Base-by-base conservation (phyloP, 2,329 filamentous ascomycete genomes). In the Sporothrix brasiliensis region DNA sequence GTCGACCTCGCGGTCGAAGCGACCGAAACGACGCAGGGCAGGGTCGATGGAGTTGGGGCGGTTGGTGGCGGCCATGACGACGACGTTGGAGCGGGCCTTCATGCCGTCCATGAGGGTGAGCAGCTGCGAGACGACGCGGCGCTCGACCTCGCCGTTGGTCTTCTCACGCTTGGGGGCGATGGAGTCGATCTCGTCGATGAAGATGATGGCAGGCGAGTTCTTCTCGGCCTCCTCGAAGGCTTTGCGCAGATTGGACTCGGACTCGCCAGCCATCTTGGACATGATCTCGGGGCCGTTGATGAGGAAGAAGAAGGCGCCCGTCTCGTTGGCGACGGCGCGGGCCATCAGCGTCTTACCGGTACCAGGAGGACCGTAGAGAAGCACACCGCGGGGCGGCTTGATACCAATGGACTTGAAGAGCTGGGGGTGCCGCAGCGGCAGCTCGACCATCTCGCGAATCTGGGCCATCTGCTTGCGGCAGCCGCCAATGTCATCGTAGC, bases 401-500 rank as follows among this genome's bases (percentile, higher is more conserved):
- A 99, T 97, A 89, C 95, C 95, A 79, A 99, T 98, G 53, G 94
- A 98, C 87, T 98, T 99, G 91, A 99, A 99, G 67, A 99, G 91
- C 82, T 98, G 95, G 72, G 95, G 95, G 83, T 99, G 95, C 78
- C 95, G 91, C 73, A 99, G 88, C 73, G 95, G 95, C 76, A 99
- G 86, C 87, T 99, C 95, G 75, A 99, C 95, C 87, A 99, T 90
- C 82, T 99, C 95, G 80, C 95, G 92, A 77, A 99, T 97, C 86
- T 99, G 95, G 74, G 95, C 95, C 95, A 99, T 98, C 85, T 99
- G 95, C 86, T 99, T 99, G 79, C 95, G 89, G 88, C 95, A 98
- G 76, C 95, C 95, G 87, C 95, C 95, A 83, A 99, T 99, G 79
- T 99, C 95, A 78, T 99, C 95, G 80, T 99, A 99, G 65, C 95